A percentile compares a stretch with the other conserved stretches of the same genome.
phyloP scores from a whole-genome alignment of 768 basidiomycete species.

The Lactarius sp. region DNA sequence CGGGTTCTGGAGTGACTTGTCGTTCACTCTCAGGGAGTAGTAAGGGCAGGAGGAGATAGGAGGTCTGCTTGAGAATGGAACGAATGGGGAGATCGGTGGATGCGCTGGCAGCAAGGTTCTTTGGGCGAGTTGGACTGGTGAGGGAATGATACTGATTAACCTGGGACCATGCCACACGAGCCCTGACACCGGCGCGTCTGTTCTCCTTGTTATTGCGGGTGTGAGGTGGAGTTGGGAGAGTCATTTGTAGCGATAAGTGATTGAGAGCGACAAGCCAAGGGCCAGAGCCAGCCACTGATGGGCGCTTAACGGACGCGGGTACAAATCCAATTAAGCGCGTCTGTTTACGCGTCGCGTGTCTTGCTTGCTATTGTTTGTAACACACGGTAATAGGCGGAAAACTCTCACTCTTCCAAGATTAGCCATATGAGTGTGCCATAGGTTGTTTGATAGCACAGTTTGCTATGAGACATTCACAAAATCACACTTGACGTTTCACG shows the following conservation, averaged over 20 bases:
- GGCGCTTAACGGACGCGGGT: background rate
- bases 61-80: constrained; percentile 64
- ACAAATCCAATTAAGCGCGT: constrained; percentile 37
- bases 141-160: constrained; percentile 46
- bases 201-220: constrained; percentile 57
- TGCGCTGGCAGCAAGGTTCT: constrained; percentile 28
- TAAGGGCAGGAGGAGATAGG: constrained; percentile 34
- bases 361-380: constrained; percentile 31
- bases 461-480: too few species aligned
- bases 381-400: background rate
- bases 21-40: constrained; percentile 43
- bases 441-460: too few species aligned
- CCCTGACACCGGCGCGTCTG: constrained; percentile 27
- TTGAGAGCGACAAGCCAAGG: too few species aligned
- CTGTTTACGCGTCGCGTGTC: constrained; percentile 40
- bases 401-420: too few species aligned
- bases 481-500: too few species aligned
- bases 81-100: constrained; percentile 46
- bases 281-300: background rate
- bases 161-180: constrained; percentile 50
- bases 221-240: constrained; percentile 56
- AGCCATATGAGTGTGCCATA: too few species aligned
- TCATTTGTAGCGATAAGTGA: constrained; percentile 32
- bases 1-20: constrained; percentile 74
- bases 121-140: constrained; percentile 29